phyloP scores from a whole-genome alignment of 164 flowering plant genomes.

The Protea cynaroides region DNA sequence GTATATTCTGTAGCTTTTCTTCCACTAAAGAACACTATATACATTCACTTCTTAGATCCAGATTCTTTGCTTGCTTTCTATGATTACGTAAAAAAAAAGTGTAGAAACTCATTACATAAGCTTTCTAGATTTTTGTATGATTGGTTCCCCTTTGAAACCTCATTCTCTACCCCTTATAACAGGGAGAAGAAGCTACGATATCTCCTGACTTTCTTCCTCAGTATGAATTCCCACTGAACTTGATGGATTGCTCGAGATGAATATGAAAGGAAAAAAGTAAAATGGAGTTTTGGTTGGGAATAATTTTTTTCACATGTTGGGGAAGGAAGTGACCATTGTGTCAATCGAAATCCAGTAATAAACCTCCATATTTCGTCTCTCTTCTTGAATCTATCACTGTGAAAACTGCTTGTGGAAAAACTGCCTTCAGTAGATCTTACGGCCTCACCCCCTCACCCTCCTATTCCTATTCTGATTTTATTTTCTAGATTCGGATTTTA shows the following conservation, averaged over 20 bases:
- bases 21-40: slow-evolving; percentile 20
- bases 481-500: too few relatives aligned
- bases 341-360: slow-evolving; percentile 15
- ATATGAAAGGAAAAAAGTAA: slow-evolving; percentile 6
- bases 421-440: too few relatives aligned
- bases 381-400: slow-evolving; percentile 27
- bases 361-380: slow-evolving; percentile 20
- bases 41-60: slow-evolving; percentile 19
- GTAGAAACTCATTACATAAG: slow-evolving; percentile 24
- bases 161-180: slow-evolving; percentile 7
- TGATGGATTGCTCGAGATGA: background rate
- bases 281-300: background rate
- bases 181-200: slow-evolving; percentile 13
- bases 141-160: slow-evolving; percentile 15
- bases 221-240: slow-evolving; percentile 27
- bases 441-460: too few relatives aligned
- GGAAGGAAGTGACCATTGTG: slow-evolving; percentile 9
- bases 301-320: too few relatives aligned
- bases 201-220: slow-evolving; percentile 8
- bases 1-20: slow-evolving; percentile 18
- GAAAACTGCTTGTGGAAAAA: too few relatives aligned
- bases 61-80: slow-evolving; percentile 12
- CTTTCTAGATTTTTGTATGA: slow-evolving; percentile 14
- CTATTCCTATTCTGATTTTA: too few relatives aligned
- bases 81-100: slow-evolving; percentile 9